phyloP scores from a whole-genome alignment of 352 stramenopile species.

The Pythium guiyangense region DNA sequence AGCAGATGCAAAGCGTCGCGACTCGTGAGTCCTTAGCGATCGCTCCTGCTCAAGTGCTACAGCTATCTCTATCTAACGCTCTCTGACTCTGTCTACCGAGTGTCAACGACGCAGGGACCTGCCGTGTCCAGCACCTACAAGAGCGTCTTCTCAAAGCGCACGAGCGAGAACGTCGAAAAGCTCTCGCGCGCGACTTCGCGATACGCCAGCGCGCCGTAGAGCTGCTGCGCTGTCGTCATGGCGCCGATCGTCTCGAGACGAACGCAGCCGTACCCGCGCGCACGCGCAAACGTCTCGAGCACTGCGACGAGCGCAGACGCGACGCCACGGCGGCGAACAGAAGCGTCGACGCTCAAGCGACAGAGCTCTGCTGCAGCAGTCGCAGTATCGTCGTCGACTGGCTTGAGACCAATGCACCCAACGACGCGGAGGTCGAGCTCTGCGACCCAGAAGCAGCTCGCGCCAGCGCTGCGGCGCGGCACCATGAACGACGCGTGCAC shows the following conservation, averaged over 20 bases:
- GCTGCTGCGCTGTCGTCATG: constrained; percentile 48
- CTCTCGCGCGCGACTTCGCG: constrained; percentile 19
- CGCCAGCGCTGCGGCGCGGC: background rate
- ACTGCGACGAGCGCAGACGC: constrained; percentile 37
- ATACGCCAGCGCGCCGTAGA: constrained; percentile 48
- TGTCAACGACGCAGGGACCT: too few species aligned
- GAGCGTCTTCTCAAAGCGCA: constrained; percentile 44
- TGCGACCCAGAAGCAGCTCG: constrained; percentile 61
- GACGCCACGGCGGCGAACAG: constrained; percentile 37
- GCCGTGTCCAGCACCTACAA: background rate
- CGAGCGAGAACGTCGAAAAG: constrained; percentile 44
- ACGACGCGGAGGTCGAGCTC: constrained; percentile 33
- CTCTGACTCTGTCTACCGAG: too few species aligned
- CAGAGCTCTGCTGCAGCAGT: constrained; percentile 41
- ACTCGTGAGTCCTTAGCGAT: background rate
- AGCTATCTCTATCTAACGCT: too few species aligned
- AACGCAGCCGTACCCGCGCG: constrained; percentile 27
- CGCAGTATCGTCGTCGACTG: constrained; percentile 1
- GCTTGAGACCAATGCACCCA: constrained; percentile 58
- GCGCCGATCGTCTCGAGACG: constrained; percentile 57
- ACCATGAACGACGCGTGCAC: constrained; percentile 35
- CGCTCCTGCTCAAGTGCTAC: too few species aligned
- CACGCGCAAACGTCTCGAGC: constrained; percentile 35
- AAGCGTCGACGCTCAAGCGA: constrained; percentile 44
- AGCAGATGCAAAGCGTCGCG: background rate